Evolutionary conservation across 1,284 basidiomycete genomes (phyloP).

Genomic region (Heterobasidion annosum): DNA sequence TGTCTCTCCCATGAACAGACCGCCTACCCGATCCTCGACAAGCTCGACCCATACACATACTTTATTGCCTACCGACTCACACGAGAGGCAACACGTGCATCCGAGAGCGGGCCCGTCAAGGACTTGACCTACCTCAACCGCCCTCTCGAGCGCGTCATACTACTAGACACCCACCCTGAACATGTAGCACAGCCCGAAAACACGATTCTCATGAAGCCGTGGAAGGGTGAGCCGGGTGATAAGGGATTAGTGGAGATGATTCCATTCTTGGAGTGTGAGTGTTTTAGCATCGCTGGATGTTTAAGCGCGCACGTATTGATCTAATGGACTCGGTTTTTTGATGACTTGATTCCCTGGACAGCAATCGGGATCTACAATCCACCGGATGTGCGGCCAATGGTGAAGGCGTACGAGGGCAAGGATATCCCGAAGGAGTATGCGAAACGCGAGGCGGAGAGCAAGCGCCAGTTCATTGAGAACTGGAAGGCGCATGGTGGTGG

Average conservation of each 20-base stretch:
- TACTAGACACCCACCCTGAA: conserved; percentile 80
- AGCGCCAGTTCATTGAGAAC: conserved; percentile 70
- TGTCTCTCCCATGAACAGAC: conserved; percentile 40
- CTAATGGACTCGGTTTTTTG: neutral
- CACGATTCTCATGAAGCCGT: conserved; percentile 76
- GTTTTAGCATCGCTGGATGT: neutral
- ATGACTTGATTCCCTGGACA: conserved; percentile 20
- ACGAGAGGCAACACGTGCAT: conserved; percentile 76
- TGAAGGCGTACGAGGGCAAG: conserved; percentile 81
- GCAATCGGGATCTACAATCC: conserved; percentile 85
- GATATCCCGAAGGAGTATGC: conserved; percentile 88
- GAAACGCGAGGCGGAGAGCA: conserved; percentile 77
- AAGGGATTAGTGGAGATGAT: conserved; percentile 84
- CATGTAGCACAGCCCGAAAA: conserved; percentile 87
- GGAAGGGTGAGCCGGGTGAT: conserved; percentile 79
- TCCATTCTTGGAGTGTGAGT: conserved; percentile 92
- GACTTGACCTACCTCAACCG: conserved; percentile 20
- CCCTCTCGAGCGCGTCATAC: conserved; percentile 9
- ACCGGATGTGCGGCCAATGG: conserved; percentile 79
- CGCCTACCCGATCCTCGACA: conserved; percentile 84
- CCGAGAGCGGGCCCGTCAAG: conserved; percentile 78
- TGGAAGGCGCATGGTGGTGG: conserved; percentile 62
- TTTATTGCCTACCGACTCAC: conserved; percentile 87
- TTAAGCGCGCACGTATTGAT: neutral
- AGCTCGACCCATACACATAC: conserved; percentile 90